These are phyloP conservation scores for Bifiguratus adelaidae DNA, from an alignment of 192 early-diverging fungal species.

Conservation along the genomic window DNA sequence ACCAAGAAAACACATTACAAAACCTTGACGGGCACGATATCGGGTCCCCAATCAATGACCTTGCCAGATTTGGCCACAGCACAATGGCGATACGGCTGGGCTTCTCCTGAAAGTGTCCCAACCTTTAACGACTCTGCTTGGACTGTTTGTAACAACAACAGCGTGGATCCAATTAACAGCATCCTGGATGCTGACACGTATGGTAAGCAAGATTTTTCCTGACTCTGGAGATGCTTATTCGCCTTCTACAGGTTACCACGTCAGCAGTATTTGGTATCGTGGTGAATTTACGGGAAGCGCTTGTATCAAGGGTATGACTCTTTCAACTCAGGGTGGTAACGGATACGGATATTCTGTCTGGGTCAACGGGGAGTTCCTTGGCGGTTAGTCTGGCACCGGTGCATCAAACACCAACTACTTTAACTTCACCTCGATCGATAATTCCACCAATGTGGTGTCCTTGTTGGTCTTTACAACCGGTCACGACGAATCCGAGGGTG, in stretches of 20 bases:
- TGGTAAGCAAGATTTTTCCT: not conserved
- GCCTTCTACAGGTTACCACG: not conserved
- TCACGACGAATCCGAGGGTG: not conserved
- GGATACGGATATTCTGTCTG: conserved; percentile 3
- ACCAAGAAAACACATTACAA: not conserved
- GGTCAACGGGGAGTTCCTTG: conserved; percentile 4
- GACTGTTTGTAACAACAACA: not conserved
- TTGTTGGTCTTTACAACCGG: conserved; percentile 3
- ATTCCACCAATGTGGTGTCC: not conserved
- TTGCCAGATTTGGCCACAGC: conserved; percentile 1
- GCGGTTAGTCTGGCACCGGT: no score
- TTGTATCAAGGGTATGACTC: not conserved
- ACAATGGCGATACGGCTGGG: conserved; percentile 3
- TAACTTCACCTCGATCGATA: no score
- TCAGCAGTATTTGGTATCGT: conserved; percentile 5
- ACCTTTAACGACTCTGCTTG: conserved; percentile 3
- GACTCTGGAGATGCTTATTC: conserved; percentile 4
- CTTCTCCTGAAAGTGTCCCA: conserved; percentile 3
- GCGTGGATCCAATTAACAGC: conserved; percentile 4
- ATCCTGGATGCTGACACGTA: not conserved
- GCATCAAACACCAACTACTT: no score
- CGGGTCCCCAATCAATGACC: not conserved
- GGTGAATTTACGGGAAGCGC: not conserved
- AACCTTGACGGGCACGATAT: not conserved
- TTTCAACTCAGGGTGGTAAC: not conserved